Conservation (phyloP, 495 filamentous ascomycete genomes). For the Gamarada debralockiae region DNA sequence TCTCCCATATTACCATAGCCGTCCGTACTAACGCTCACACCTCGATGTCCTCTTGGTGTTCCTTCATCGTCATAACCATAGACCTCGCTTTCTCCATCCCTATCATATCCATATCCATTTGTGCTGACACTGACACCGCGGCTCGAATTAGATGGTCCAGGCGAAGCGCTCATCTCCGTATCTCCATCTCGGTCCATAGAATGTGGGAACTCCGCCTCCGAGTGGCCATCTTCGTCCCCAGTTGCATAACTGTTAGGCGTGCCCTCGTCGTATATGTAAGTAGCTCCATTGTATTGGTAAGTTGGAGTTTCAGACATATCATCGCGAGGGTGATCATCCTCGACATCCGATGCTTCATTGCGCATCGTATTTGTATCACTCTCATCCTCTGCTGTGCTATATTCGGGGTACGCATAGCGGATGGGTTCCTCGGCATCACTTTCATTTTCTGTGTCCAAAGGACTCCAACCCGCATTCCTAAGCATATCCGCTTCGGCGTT, state of each 20-base stretch:
- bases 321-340: conserved; percentile 10
- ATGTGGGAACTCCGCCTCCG: neutral
- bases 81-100: conserved; percentile 2
- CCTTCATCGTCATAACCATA: neutral
- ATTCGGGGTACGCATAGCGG: neutral
- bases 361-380: conserved; percentile 27
- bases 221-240: conserved; percentile 13
- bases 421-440: neutral
- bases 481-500: conserved; percentile 18
- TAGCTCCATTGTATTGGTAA: neutral
- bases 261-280: neutral
- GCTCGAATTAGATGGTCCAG: conserved; percentile 1
- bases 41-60: neutral
- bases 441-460: conserved; percentile 20
- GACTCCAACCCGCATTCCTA: conserved; percentile 23
- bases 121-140: conserved; percentile 3
- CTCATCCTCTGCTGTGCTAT: conserved; percentile 9
- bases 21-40: conserved; percentile 7
- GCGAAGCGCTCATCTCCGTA: conserved; percentile 25
- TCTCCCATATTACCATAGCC: neutral
- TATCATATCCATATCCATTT: neutral
- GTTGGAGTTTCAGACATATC: conserved; percentile 14
- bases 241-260: no score
- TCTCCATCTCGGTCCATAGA: conserved; percentile 24
- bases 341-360: conserved; percentile 17